Conservation (phyloP, 148 eudicot genomes). For the Drosera capensis region DNA sequence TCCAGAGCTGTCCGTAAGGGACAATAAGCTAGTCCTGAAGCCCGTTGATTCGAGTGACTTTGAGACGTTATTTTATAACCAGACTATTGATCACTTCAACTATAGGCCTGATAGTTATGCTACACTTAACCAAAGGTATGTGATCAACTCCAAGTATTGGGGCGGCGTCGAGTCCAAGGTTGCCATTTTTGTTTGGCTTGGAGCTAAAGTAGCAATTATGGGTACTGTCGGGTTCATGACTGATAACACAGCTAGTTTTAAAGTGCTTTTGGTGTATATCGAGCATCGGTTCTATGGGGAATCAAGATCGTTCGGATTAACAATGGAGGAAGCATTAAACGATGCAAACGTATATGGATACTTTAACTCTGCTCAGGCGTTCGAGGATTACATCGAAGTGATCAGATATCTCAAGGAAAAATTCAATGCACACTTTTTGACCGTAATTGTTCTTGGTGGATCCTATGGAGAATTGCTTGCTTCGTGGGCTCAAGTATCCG, state of each 20-base stretch:
- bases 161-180: slow-evolving; percentile 4
- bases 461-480: slow-evolving; percentile 57
- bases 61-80: slow-evolving; percentile 4
- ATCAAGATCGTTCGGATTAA: slow-evolving; percentile 13
- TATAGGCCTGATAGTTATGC: slow-evolving; percentile 5
- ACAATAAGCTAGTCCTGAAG: too few species aligned
- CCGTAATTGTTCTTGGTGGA: slow-evolving; percentile 38
- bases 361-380: slow-evolving; percentile 38
- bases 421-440: slow-evolving; percentile 21
- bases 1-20: too few species aligned
- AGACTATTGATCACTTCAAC: slow-evolving; percentile 16
- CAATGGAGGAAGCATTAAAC: slow-evolving; percentile 5
- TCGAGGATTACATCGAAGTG: slow-evolving; percentile 44
- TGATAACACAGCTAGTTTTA: slow-evolving; percentile 11
- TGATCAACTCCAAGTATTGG: slow-evolving; percentile 10
- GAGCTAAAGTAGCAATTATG: slow-evolving; percentile 2
- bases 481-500: slow-evolving; percentile 44
- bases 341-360: slow-evolving; percentile 13
- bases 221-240: slow-evolving; percentile 1
- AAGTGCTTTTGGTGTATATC: slow-evolving; percentile 11
- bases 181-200: slow-evolving; percentile 9
- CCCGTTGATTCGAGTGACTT: neutral
- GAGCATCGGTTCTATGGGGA: slow-evolving; percentile 27
- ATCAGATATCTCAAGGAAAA: slow-evolving; percentile 20
- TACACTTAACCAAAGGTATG: slow-evolving; percentile 8